phyloP scores from a whole-genome alignment of 2,329 filamentous ascomycete genomes.

The Capronia americana region DNA sequence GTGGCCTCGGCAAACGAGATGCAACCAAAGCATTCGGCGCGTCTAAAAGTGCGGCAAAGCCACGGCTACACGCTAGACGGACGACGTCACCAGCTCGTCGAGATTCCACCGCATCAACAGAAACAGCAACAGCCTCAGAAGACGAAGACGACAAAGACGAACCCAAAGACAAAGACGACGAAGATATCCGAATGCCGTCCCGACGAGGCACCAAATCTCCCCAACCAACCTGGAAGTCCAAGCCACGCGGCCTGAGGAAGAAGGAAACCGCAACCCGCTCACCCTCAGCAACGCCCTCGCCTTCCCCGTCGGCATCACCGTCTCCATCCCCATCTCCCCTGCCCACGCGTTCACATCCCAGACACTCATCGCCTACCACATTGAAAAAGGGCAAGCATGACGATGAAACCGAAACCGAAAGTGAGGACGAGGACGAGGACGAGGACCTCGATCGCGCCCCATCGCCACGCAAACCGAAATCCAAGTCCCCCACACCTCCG shows the following conservation, averaged over 20 bases:
- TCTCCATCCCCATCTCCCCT: background rate
- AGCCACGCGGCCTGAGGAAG: constrained; percentile 15
- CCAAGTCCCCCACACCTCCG: constrained; percentile 1
- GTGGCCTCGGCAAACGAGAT: constrained; percentile 23
- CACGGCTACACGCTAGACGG: background rate
- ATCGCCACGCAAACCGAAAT: background rate
- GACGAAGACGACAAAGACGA: constrained; percentile 1
- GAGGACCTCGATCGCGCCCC: background rate
- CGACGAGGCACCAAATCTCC: background rate
- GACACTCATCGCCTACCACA: background rate
- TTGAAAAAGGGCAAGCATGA: background rate
- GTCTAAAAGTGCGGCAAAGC: constrained; percentile 7
- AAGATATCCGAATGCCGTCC: constrained; percentile 20
- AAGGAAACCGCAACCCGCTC: constrained; percentile 33
- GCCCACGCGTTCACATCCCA: constrained; percentile 1
- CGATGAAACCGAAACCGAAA: background rate
- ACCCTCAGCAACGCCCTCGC: constrained; percentile 16
- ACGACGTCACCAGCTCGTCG: constrained; percentile 8
- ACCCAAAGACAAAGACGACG: background rate
- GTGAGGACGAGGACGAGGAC: background rate
- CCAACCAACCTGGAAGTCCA: constrained; percentile 7
- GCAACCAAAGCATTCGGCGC: constrained; percentile 29
- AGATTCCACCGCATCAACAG: constrained; percentile 16
- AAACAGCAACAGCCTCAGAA: constrained; percentile 27
- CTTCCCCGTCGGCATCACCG: background rate